These are phyloP conservation scores for Eustoma russellianum DNA, from an alignment of 257 asterid species.

Conservation along the genomic window DNA sequence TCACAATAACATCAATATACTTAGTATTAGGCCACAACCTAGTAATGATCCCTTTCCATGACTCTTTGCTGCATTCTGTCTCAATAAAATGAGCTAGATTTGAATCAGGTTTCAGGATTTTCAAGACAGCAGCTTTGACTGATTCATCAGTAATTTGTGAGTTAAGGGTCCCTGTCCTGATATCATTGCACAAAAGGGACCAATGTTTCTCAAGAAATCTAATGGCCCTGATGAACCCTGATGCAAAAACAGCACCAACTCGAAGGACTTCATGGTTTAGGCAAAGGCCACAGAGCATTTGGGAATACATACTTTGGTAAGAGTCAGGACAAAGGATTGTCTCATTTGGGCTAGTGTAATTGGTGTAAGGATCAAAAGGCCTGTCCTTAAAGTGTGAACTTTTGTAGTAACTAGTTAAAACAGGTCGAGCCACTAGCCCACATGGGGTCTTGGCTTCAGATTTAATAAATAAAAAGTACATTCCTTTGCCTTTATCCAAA, in stretches of 20 bases:
- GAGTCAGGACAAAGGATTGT: slow-evolving; percentile 79
- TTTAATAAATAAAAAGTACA: slow-evolving; percentile 77
- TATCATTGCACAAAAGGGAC: slow-evolving; percentile 54
- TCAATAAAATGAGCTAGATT: slow-evolving; percentile 52
- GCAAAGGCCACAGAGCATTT: slow-evolving; percentile 82
- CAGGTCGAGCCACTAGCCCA: slow-evolving; percentile 82
- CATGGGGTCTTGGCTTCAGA: slow-evolving; percentile 71
- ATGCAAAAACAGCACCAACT: slow-evolving; percentile 93
- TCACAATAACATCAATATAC: slow-evolving; percentile 79
- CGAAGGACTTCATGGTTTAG: slow-evolving; percentile 64
- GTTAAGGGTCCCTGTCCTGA: slow-evolving; percentile 52
- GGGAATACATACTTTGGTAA: slow-evolving; percentile 89
- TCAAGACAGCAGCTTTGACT: slow-evolving; percentile 43
- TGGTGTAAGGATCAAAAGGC: slow-evolving; percentile 78
- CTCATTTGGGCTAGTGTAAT: slow-evolving; percentile 89
- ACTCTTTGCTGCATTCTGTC: slow-evolving; percentile 40
- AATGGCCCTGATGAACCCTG: slow-evolving; percentile 84
- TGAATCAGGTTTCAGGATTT: slow-evolving; percentile 52
- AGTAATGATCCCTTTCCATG: slow-evolving; percentile 77
- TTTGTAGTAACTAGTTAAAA: slow-evolving; percentile 74
- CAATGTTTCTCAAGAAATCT: slow-evolving; percentile 72
- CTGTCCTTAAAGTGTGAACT: slow-evolving; percentile 68
- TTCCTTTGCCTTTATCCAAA: slow-evolving; percentile 77
- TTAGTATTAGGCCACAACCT: slow-evolving; percentile 87
- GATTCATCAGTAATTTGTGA: slow-evolving; percentile 41